Evolutionary conservation across 129 eudicot genomes (phyloP).

Genomic region (Mikania micrantha): DNA sequence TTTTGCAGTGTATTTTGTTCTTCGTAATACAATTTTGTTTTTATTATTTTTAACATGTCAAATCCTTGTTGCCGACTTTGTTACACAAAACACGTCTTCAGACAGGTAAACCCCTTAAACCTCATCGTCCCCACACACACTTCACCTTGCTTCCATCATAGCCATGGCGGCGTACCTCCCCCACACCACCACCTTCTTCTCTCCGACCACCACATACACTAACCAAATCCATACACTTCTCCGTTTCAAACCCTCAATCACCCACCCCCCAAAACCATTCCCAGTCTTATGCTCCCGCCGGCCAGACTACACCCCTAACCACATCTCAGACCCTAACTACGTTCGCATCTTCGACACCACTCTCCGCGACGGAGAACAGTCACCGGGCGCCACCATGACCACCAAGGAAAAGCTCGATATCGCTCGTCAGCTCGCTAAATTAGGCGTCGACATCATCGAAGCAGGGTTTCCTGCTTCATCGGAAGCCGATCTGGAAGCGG

Average conservation of each 20-base stretch:
- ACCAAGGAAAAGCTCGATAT: slow-evolving; percentile 74
- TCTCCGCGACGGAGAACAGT: slow-evolving; percentile 91
- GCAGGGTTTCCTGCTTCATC: slow-evolving; percentile 95
- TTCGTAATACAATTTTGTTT: no score
- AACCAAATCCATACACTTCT: background rate
- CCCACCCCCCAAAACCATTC: background rate
- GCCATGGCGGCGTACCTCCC: background rate
- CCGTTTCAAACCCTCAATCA: slow-evolving; percentile 12
- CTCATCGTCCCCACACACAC: background rate
- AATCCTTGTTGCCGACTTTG: no score
- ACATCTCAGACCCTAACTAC: slow-evolving; percentile 62
- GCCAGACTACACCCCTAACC: slow-evolving; percentile 62
- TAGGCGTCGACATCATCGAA: slow-evolving; percentile 83
- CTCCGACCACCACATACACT: background rate
- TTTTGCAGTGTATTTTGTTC: no score
- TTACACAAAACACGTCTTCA: no score
- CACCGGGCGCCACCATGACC: slow-evolving; percentile 96
- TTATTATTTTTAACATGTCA: no score
- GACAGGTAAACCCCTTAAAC: background rate
- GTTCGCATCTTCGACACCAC: slow-evolving; percentile 88
- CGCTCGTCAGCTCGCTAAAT: slow-evolving; percentile 64
- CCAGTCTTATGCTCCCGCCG: slow-evolving; percentile 41
- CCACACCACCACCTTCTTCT: background rate
- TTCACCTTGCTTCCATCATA: background rate
- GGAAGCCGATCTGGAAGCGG: slow-evolving; percentile 73